phyloP scores from a whole-genome alignment of 768 basidiomycete species.

The Rhodotorula paludigena region DNA sequence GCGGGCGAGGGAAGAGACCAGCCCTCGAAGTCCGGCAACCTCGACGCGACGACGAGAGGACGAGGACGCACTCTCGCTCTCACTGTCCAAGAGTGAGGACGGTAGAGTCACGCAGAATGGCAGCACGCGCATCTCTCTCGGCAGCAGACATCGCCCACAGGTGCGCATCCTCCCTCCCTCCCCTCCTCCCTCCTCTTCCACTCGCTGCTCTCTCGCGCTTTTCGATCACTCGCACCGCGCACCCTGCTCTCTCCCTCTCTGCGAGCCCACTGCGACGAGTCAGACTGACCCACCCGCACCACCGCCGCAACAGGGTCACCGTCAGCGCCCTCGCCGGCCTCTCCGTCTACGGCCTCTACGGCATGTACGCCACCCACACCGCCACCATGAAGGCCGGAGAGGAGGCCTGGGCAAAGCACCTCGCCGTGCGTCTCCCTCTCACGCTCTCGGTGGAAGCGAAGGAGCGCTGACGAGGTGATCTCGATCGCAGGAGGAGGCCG shows the following conservation, averaged over 20 bases:
- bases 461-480: background rate
- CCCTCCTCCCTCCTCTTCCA: background rate
- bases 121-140: constrained; percentile 2
- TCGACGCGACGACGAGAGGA: too few species aligned
- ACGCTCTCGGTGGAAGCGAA: background rate
- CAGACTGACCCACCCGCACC: background rate
- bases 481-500: background rate
- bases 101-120: background rate
- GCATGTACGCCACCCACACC: constrained; percentile 22
- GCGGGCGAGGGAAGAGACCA: too few species aligned
- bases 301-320: constrained; percentile 5
- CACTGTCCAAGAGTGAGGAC: too few species aligned
- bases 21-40: too few species aligned
- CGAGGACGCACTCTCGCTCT: too few species aligned
- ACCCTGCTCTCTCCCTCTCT: background rate
- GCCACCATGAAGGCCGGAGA: constrained; percentile 30
- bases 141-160: constrained; percentile 35
- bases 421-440: constrained; percentile 1
- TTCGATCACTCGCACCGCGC: background rate
- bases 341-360: constrained; percentile 31
- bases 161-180: background rate
- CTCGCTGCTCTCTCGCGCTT: background rate
- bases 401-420: constrained; percentile 18
- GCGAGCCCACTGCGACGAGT: background rate
- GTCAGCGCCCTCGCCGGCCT: constrained; percentile 26